Evolutionary conservation across 106 monocot genomes (phyloP), one percentile per base, ranked within the genome.

Genomic region (Platanthera zijinensis): DNA sequence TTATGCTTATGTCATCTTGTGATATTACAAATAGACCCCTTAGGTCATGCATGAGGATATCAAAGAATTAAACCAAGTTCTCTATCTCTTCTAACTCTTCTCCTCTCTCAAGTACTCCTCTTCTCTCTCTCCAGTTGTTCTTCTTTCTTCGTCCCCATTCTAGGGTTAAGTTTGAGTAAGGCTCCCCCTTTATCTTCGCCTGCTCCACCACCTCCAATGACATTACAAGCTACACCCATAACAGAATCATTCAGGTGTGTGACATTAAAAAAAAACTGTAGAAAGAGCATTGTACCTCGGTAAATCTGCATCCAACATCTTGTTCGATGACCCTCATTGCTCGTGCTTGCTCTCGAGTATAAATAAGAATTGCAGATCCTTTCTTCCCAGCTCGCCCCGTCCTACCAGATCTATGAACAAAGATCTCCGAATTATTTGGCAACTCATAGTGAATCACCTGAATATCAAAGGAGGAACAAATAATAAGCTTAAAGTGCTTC

Each of bases 371-470:
- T 22, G 97, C 91, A 81, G 11, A 80, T 18, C 97, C 97, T 81
- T 90, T 92, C 71, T 99, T 99, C 46, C 97, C 97, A 75, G 97
- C 97, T 63, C 97, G 87, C 10, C 94, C 97, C 49, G 97, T 99
- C 70, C 97, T 83, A 47, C 97, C 97, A 72, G 94, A 92, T 73
- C 97, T 81, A 77, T 99, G 97, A 71, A 99, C 94, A 78, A 99
- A 99, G 17, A 92, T 56, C 84, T 99, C 97, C 3, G 97, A 89
- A 68, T 75, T 88, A 76, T 75, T 94, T 66, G 97, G 94, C 69
- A 99, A 57, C 77, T 99, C 97, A 83, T 90, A 94, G 77, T 99
- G 97, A 62, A 99, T 86, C 46, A 99, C 84, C 97, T 99, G 82
- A 64, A 17, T 9, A 84, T 18, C 62, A 7, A 75, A 54, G 5